Percentiles rank a stretch among this genome's conserved stretches.
phyloP scores from a whole-genome alignment of 202 grass and related monocot species.

The Setaria italica region DNA sequence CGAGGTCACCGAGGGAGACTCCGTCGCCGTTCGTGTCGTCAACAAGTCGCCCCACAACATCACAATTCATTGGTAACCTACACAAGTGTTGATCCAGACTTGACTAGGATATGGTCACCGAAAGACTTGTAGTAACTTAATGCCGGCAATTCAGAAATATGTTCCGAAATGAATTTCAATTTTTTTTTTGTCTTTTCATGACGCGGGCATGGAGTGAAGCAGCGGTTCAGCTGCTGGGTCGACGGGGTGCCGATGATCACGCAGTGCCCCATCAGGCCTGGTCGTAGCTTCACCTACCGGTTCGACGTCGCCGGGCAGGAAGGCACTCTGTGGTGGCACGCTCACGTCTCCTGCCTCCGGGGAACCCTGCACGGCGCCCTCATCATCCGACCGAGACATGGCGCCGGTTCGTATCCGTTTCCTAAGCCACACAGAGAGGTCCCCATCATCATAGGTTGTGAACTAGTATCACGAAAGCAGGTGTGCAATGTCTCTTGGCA shows the following conservation, averaged over 20 bases:
- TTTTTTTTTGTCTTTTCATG: too few species aligned
- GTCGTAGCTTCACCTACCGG: constrained; percentile 41
- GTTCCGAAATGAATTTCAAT: too few species aligned
- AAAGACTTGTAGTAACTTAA: too few species aligned
- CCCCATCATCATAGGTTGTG: constrained; percentile 46
- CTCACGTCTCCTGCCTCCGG: constrained; percentile 42
- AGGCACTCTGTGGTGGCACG: constrained; percentile 62
- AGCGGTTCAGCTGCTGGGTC: constrained; percentile 41
- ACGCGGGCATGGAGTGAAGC: constrained; percentile 10
- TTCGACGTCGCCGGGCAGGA: constrained; percentile 50
- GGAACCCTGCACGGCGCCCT: constrained; percentile 50
- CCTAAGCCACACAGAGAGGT: constrained; percentile 43
- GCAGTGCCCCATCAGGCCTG: constrained; percentile 46
- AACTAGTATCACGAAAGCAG: too few species aligned
- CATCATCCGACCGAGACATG: constrained; percentile 40
- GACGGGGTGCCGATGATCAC: constrained; percentile 62
- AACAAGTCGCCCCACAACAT: constrained; percentile 58
- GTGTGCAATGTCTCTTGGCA: background rate
- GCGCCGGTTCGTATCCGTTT: constrained; percentile 37
- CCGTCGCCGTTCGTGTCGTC: constrained; percentile 46
- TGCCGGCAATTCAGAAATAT: too few species aligned
- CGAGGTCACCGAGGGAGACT: constrained; percentile 50
- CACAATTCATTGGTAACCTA: constrained; percentile 55
- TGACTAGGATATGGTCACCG: too few species aligned
- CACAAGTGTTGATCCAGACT: too few species aligned